Evolutionary conservation across 129 eudicot genomes (phyloP), one percentile per base, ranked within the genome.

Genomic region (Lactuca sativa): DNA sequence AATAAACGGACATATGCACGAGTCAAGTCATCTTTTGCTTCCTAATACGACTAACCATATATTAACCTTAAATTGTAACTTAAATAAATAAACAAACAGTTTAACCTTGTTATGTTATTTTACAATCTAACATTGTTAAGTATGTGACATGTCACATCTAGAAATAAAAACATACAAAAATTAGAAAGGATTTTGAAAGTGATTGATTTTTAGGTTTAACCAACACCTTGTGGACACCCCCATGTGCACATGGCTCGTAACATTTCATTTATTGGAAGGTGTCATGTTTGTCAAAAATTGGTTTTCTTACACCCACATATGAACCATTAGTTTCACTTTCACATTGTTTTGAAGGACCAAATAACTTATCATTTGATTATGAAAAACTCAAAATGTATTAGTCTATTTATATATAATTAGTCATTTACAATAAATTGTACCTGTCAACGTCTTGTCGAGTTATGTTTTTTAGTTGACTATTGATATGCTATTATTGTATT

Each of bases 171-270:
- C 6, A 33, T 9, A 52, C 4, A 43, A 43, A 30, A 65, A 7
- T 6, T 10, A 54, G 3, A 43, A 34, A 4, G 37, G 37, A 58
- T 7, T 43, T 12, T 36, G 44, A 57, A 51, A 75, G 62, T 51
- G 74, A 67, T 62, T 62, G 63, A 67, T 49, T 33, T 47, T 59
- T 75, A 67, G 74, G 63, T 48, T 34, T 13, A 34, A 58, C 71
- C 61, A 75, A 62, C 68, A 57, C 61, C 40, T 37, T 66, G 18
- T 56, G 32, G 44, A 63, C 14, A 66, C 7, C 30, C 30, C 34
- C 57, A 75, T 59, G 32, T 69, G 60, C 80, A 75, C 80, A 75
- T 75, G 80, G 69, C 56, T 75, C 59, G 74, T 59, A 21, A 75
- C 67, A 58, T 75, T 67, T 58, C 74, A 75, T 58, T 75, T 48